Evolutionary conservation across 1,284 basidiomycete genomes (phyloP).

Genomic region (Tylopilus sp.): DNA sequence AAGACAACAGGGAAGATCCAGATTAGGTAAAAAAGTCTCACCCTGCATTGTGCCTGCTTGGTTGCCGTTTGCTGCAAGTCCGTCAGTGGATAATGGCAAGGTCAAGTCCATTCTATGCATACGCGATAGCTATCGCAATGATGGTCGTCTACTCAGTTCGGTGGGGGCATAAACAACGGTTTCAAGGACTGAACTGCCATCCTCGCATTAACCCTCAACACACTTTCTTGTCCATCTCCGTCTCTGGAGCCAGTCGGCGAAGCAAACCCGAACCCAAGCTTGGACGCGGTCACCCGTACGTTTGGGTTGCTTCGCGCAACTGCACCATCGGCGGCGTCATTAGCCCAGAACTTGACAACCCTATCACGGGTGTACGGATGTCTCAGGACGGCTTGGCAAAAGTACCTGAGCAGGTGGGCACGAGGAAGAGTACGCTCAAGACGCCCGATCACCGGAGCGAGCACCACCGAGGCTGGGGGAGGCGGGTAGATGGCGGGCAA

Average conservation of each 20-base stretch:
- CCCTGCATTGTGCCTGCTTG: too few species aligned
- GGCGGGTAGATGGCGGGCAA: slow-evolving; percentile 34
- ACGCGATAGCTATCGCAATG: not conserved
- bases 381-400: slow-evolving; percentile 53
- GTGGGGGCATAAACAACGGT: slow-evolving; percentile 27
- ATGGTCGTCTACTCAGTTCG: slow-evolving; percentile 11
- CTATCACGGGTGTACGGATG: slow-evolving; percentile 45
- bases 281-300: slow-evolving; percentile 49
- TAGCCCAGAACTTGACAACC: slow-evolving; percentile 53
- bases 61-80: too few species aligned
- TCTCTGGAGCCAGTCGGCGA: slow-evolving; percentile 20
- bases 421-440: slow-evolving; percentile 42
- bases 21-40: slow-evolving; percentile 10
- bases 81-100: not conserved
- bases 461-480: slow-evolving; percentile 16
- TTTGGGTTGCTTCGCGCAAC: slow-evolving; percentile 44
- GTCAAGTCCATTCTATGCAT: not conserved
- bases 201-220: slow-evolving; percentile 39
- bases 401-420: slow-evolving; percentile 52
- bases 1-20: not conserved
- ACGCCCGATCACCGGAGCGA: slow-evolving; percentile 30
- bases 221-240: slow-evolving; percentile 27
- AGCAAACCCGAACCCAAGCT: slow-evolving; percentile 46
- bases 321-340: slow-evolving; percentile 49
- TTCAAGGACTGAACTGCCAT: slow-evolving; percentile 38